Base-by-base conservation (phyloP, 345 rosid species). In the Erysimum cheiranthoides region DNA sequence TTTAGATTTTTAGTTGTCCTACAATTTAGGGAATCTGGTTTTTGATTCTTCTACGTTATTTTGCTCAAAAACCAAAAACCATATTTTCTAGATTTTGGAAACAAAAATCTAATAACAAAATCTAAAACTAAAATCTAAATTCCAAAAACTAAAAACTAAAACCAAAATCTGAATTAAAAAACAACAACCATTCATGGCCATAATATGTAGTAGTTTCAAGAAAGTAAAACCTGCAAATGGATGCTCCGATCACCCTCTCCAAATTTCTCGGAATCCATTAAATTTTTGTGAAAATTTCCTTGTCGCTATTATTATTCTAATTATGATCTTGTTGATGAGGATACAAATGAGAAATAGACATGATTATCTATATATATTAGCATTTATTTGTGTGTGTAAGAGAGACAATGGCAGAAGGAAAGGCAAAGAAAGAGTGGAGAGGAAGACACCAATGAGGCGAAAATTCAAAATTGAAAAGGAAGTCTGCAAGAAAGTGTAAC, bases 211-310 rank as follows among this genome's bases (percentile, higher is more conserved):
- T 40, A 36, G 34, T 25, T 6, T 30, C 0, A 42, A 42, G 63
- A 17, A 35, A n/a, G 31, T 0, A 52, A 63, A 43, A 88, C 80
- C 75, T 80, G 84, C 66, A 90, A 60, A 65, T 64, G 79, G 56
- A 90, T 73, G 76, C 89, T 84, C 49, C 80, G 87, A 46, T 83
- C 82, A 3, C 81, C 84, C 17, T 77, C 89, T 40, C 72, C 58
- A 38, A 81, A 60, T 13, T 68, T 74, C 14, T 69, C 28, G 6
- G 74, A 36, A 59, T 64, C 87, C 90, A 85, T 83, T 40, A 50
- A 40, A 10, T n/a, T 11, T 43, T 53, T 63, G 51, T 3, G 27
- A 71, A 3, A 50, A 10, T 16, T 25, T 13, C 34, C 4, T 52
- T 31, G 42, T 46, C 2, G 59, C 50, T 45, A 27, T 4, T 21